phyloP scores from a whole-genome alignment of 2,329 filamentous ascomycete species.

The Teratosphaeria pseudoeucalypti region DNA sequence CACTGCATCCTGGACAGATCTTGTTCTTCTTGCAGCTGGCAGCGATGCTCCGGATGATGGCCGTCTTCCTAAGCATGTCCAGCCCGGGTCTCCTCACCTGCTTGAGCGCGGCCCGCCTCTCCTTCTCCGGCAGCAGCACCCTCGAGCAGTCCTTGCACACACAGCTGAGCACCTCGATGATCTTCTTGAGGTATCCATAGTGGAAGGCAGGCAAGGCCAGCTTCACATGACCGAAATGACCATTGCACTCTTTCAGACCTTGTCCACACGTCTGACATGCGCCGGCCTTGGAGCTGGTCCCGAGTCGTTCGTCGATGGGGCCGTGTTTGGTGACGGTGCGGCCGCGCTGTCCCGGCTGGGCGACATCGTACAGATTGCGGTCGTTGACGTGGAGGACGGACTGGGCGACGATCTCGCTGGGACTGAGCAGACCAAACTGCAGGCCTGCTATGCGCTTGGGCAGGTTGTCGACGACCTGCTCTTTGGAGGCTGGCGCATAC shows the following conservation, averaged over 20 bases:
- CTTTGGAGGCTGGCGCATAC: conserved; percentile 43
- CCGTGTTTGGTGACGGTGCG: conserved; percentile 70
- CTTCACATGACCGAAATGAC: conserved; percentile 89
- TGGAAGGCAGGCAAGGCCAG: conserved; percentile 89
- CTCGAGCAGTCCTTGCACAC: conserved; percentile 91
- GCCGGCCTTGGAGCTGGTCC: conserved; percentile 74
- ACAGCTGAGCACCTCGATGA: conserved; percentile 82
- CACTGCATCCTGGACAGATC: conserved; percentile 67
- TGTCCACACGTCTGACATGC: conserved; percentile 76
- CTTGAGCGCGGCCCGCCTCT: conserved; percentile 66
- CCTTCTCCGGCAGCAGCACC: conserved; percentile 70
- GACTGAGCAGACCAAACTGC: conserved; percentile 85
- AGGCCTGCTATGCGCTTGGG: conserved; percentile 89
- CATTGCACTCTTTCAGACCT: conserved; percentile 73
- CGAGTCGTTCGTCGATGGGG: conserved; percentile 77
- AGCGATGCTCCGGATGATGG: conserved; percentile 78
- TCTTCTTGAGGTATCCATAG: conserved; percentile 89
- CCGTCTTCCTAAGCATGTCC: conserved; percentile 76
- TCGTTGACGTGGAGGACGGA: conserved; percentile 92
- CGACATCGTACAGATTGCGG: conserved; percentile 74
- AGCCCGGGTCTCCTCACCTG: conserved; percentile 70
- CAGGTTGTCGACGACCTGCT: conserved; percentile 78
- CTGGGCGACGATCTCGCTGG: conserved; percentile 87
- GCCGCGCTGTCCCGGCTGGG: conserved; percentile 34
- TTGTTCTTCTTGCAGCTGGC: conserved; percentile 83